A percentile compares a stretch with the other conserved stretches of the same genome.
Evolutionary conservation across 1,284 basidiomycete genomes (phyloP).

Genomic region (Ganoderma multipileum): DNA sequence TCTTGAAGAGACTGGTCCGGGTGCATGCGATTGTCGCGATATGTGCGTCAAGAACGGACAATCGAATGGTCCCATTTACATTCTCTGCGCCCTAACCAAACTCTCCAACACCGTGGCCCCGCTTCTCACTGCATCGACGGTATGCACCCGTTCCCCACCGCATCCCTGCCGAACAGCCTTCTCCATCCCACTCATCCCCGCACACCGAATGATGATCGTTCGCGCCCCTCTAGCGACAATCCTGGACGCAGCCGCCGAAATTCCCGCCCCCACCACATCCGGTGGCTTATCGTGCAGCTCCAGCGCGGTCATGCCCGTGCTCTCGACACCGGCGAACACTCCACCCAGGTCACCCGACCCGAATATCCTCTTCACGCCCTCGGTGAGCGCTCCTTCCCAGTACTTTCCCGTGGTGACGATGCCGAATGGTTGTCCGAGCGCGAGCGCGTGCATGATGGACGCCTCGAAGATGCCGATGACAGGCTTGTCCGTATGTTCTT

Average conservation of each 20-base stretch:
- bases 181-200: constrained; percentile 57
- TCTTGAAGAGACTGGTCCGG: background rate
- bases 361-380: constrained; percentile 26
- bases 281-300: constrained; percentile 48
- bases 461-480: constrained; percentile 58
- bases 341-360: constrained; percentile 25
- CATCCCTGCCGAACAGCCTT: constrained; percentile 43
- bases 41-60: background rate
- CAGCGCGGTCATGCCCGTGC: constrained; percentile 49
- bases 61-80: background rate
- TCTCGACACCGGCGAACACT: constrained; percentile 49
- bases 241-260: constrained; percentile 42
- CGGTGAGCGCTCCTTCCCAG: constrained; percentile 49
- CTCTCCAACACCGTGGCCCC: constrained; percentile 36
- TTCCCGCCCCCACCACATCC: constrained; percentile 44
- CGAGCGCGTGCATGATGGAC: constrained; percentile 42
- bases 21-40: background rate
- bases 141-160: constrained; percentile 39
- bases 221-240: constrained; percentile 33
- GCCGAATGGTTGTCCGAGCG: constrained; percentile 48
- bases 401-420: constrained; percentile 57
- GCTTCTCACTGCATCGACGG: constrained; percentile 50
- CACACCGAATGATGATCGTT: constrained; percentile 54
- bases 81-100: constrained; percentile 24
- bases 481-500: constrained; percentile 41